Evolutionary conservation across 371 early-diverging fungal genomes (phyloP).

Genomic region (Rhizopus delemar): DNA sequence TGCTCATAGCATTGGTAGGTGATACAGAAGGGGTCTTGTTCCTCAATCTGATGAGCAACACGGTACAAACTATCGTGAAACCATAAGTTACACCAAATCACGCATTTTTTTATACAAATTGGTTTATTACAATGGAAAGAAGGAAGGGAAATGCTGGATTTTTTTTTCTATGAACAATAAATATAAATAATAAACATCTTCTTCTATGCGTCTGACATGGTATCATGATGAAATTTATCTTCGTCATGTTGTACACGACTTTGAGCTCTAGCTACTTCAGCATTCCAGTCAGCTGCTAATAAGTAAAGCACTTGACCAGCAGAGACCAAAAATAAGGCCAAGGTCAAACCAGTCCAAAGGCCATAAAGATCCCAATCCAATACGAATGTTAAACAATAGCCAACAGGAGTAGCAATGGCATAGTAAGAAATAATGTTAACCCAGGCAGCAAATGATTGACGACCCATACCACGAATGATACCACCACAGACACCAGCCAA

Average conservation of each 20-base stretch:
- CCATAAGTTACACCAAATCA: no score
- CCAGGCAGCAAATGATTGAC: conserved; percentile 66
- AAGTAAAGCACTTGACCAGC: conserved; percentile 35
- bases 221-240: conserved; percentile 23
- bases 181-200: background rate
- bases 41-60: conserved; percentile 19
- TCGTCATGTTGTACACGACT: conserved; percentile 29
- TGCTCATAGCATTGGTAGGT: conserved; percentile 35
- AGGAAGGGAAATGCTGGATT: no score
- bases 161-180: conserved; percentile 5
- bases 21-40: conserved; percentile 38
- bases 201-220: background rate
- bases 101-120: no score
- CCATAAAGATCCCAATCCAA: conserved; percentile 59
- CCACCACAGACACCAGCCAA: conserved; percentile 66
- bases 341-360: conserved; percentile 61
- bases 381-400: conserved; percentile 59
- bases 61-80: no score
- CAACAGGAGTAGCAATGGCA: conserved; percentile 66
- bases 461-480: conserved; percentile 68
- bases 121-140: no score
- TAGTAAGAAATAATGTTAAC: conserved; percentile 66
- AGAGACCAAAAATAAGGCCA: conserved; percentile 48
- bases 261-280: conserved; percentile 40
- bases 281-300: conserved; percentile 36